These are phyloP conservation scores for Coemansia sp. DNA, from an alignment of 192 early-diverging fungal species.

Conservation along the genomic window DNA sequence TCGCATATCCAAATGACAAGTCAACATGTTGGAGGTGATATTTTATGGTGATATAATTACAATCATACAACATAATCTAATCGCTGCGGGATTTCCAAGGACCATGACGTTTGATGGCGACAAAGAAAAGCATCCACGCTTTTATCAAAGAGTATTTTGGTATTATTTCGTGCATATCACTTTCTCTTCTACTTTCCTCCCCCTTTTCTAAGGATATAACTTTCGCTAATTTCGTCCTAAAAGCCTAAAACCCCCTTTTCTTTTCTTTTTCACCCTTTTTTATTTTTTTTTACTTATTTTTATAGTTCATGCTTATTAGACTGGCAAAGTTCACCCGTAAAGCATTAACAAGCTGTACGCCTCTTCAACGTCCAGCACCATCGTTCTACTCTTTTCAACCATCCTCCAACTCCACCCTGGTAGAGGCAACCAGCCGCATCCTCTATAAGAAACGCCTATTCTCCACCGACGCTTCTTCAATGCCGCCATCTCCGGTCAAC, in stretches of 20 bases:
- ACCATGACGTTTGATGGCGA: no score
- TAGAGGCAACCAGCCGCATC: background rate
- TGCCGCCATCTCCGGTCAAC: slow-evolving; percentile 31
- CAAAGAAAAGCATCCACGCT: no score
- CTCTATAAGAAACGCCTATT: slow-evolving; percentile 7
- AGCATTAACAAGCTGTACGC: slow-evolving; percentile 32
- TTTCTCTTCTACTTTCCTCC: no score
- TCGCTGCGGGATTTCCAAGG: no score
- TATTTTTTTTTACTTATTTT: background rate
- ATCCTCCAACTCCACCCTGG: slow-evolving; percentile 27
- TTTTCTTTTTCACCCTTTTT: slow-evolving; percentile 12
- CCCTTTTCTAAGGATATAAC: no score
- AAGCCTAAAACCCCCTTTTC: background rate
- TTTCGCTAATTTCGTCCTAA: no score
- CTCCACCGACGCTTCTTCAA: slow-evolving; percentile 1
- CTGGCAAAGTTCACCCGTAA: slow-evolving; percentile 29
- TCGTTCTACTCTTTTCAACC: slow-evolving; percentile 1
- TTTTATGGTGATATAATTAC: no score
- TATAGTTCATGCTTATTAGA: slow-evolving; percentile 25
- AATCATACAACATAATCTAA: no score
- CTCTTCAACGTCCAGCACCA: background rate
- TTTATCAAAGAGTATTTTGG: no score
- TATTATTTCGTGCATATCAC: no score
- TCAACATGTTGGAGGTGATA: no score
- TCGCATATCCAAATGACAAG: no score